Conservation (phyloP, 2,329 filamentous ascomycete species). For the Chaetomiaceae sp. region DNA sequence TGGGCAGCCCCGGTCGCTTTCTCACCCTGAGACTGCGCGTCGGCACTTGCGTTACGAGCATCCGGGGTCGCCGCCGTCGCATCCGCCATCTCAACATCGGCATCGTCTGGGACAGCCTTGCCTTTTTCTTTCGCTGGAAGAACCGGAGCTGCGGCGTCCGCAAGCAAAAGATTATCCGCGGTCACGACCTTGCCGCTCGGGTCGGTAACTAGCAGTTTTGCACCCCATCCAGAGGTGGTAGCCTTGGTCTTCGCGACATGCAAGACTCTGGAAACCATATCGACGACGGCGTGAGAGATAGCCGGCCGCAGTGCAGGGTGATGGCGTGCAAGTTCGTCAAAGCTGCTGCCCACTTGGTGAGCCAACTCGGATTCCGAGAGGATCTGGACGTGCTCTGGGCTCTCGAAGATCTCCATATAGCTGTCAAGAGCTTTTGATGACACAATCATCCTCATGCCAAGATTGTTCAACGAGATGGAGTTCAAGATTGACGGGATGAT, state of each 20-base stretch:
- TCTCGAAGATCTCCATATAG: slow-evolving; percentile 96
- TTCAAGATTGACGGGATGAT: slow-evolving; percentile 84
- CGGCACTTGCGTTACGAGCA: not conserved
- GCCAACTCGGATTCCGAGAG: slow-evolving; percentile 67
- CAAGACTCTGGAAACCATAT: slow-evolving; percentile 80
- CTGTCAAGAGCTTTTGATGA: slow-evolving; percentile 74
- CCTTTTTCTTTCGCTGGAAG: slow-evolving; percentile 36
- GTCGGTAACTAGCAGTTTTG: slow-evolving; percentile 65
- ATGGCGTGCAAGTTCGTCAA: slow-evolving; percentile 91
- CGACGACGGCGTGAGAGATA: slow-evolving; percentile 78
- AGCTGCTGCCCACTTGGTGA: slow-evolving; percentile 69
- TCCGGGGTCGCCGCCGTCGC: slow-evolving; percentile 20
- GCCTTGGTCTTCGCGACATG: slow-evolving; percentile 67
- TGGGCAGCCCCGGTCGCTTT: slow-evolving; percentile 21
- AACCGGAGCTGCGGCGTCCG: slow-evolving; percentile 19
- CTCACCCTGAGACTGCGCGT: slow-evolving; percentile 2
- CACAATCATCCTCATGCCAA: slow-evolving; percentile 81
- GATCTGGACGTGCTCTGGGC: slow-evolving; percentile 76
- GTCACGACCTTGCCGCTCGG: slow-evolving; percentile 52
- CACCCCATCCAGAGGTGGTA: slow-evolving; percentile 63
- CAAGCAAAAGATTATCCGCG: slow-evolving; percentile 41
- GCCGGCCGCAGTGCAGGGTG: slow-evolving; percentile 76
- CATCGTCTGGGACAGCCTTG: slow-evolving; percentile 31
- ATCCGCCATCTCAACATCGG: slow-evolving; percentile 64
- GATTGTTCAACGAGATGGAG: slow-evolving; percentile 85